Percentiles rank a stretch among this genome's conserved stretches.
These are phyloP conservation scores for Halophytophthora polymorphica DNA, from an alignment of 352 stramenopile genomes.

Conservation along the genomic window DNA sequence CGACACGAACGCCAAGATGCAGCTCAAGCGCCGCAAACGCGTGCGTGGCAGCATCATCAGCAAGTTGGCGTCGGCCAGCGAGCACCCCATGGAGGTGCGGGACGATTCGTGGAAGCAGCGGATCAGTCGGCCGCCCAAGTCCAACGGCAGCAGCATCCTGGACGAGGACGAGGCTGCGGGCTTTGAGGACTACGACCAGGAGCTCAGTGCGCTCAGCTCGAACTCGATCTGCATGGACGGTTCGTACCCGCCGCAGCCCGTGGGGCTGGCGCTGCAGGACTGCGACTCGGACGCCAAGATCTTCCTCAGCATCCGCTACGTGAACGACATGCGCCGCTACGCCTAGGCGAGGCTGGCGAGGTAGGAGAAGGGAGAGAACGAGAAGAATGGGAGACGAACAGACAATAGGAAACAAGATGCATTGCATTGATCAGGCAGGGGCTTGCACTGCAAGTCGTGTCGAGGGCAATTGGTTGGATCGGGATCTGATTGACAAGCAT, in stretches of 20 bases:
- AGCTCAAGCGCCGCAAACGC: slow-evolving; percentile 75
- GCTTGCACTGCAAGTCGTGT: no score
- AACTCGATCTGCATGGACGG: slow-evolving; percentile 52
- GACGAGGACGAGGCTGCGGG: slow-evolving; percentile 42
- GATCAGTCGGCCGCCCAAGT: slow-evolving; percentile 40
- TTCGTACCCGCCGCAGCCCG: slow-evolving; percentile 45
- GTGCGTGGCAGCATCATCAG: slow-evolving; percentile 78
- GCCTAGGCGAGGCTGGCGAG: slow-evolving; percentile 23
- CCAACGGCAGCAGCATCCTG: slow-evolving; percentile 35
- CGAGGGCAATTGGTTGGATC: no score
- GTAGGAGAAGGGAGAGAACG: background rate
- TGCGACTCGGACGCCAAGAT: slow-evolving; percentile 59
- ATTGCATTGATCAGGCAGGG: background rate
- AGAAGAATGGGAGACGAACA: slow-evolving; percentile 8
- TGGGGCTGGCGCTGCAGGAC: slow-evolving; percentile 46
- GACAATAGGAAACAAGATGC: slow-evolving; percentile 1
- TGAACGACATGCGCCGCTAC: slow-evolving; percentile 86
- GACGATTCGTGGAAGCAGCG: slow-evolving; percentile 69
- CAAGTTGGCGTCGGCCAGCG: slow-evolving; percentile 43
- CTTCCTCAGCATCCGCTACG: slow-evolving; percentile 79
- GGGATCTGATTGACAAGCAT: no score
- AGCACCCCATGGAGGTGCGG: slow-evolving; percentile 47
- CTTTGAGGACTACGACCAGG: slow-evolving; percentile 63
- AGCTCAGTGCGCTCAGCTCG: slow-evolving; percentile 56
- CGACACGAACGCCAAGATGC: slow-evolving; percentile 68